phyloP scores from a whole-genome alignment of 495 filamentous ascomycete genomes.

The Annulohypoxylon nitens region DNA sequence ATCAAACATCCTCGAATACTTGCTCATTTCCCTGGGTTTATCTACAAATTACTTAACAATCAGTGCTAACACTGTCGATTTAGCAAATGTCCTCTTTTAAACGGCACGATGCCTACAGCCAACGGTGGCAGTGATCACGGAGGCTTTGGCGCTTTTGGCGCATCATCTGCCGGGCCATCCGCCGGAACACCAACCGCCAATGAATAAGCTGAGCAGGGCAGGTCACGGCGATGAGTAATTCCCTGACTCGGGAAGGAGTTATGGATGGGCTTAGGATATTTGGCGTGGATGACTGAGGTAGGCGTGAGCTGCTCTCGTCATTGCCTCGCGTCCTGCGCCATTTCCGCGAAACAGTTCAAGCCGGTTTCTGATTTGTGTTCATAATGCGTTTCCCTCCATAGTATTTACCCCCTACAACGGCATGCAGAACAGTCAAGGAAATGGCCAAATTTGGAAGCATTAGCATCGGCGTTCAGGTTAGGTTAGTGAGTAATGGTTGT shows the following conservation, averaged over 20 bases:
- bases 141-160: conserved; percentile 66
- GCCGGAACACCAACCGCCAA: conserved; percentile 26
- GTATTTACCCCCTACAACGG: conserved; percentile 19
- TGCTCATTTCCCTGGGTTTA: conserved; percentile 4
- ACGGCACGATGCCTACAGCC: conserved; percentile 82
- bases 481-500: conserved; percentile 5
- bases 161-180: conserved; percentile 40
- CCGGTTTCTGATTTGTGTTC: conserved; percentile 1
- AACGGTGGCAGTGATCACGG: conserved; percentile 66
- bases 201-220: conserved; percentile 16
- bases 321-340: not conserved
- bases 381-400: not conserved
- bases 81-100: conserved; percentile 88
- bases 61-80: conserved; percentile 52
- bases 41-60: conserved; percentile 14
- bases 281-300: not conserved
- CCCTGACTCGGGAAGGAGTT: not conserved
- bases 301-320: not conserved
- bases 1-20: not conserved
- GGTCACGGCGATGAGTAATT: not conserved
- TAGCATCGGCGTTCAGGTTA: conserved; percentile 37
- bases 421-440: conserved; percentile 12
- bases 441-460: conserved; percentile 43
- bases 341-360: conserved; percentile 8
- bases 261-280: not conserved